These are phyloP conservation scores for Coemansia sp. DNA, from an alignment of 192 early-diverging fungal genomes.

Conservation along the genomic window DNA sequence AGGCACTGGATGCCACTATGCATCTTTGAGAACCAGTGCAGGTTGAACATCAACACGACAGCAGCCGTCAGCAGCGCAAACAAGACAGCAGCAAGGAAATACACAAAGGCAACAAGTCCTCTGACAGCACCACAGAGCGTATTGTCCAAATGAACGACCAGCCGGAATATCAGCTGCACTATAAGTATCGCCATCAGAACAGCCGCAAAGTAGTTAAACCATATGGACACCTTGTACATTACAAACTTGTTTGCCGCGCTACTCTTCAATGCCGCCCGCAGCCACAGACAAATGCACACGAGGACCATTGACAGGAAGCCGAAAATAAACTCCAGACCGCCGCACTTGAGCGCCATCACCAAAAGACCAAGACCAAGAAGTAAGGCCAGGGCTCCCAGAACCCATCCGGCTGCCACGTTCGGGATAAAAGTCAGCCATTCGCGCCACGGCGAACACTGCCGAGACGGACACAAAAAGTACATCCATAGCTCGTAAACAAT, in stretches of 20 bases:
- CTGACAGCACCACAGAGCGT: constrained; percentile 34
- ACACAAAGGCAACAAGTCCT: constrained; percentile 37
- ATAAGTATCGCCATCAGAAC: constrained; percentile 35
- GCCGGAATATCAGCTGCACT: constrained; percentile 44
- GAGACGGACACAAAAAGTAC: constrained; percentile 50
- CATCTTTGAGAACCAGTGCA: constrained; percentile 29
- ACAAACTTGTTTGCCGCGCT: constrained; percentile 24
- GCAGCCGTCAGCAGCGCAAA: constrained; percentile 43
- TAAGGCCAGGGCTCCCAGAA: constrained; percentile 38
- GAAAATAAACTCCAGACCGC: constrained; percentile 43
- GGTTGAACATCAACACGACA: constrained; percentile 49
- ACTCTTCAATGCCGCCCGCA: constrained; percentile 30
- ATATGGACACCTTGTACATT: constrained; percentile 47
- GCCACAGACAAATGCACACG: constrained; percentile 33
- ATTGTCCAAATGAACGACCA: constrained; percentile 45
- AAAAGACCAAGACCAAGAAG: constrained; percentile 34
- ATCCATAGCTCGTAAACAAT: constrained; percentile 48
- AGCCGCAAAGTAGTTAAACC: constrained; percentile 51
- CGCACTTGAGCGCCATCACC: constrained; percentile 45
- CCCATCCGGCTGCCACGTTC: constrained; percentile 46
- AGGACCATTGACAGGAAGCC: constrained; percentile 42
- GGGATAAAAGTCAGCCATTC: constrained; percentile 56
- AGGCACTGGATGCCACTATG: constrained; percentile 45
- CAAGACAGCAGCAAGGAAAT: constrained; percentile 18
- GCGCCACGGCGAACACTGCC: constrained; percentile 44